Evolutionary conservation across 2,329 filamentous ascomycete species (phyloP).

Genomic region (Aspergillus transmontanensis): DNA sequence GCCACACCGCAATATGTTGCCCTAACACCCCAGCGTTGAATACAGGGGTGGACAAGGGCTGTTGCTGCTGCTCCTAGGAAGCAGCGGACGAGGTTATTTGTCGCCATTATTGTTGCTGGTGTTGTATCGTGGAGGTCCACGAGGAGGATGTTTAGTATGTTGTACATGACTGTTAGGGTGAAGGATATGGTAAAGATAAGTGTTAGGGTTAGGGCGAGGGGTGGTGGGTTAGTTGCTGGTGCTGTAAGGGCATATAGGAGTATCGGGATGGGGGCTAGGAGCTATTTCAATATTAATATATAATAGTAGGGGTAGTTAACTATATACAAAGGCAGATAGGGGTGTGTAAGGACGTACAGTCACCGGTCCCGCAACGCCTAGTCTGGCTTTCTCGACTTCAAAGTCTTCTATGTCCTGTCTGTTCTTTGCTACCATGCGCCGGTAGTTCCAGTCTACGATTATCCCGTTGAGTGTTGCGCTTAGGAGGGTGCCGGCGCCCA

Average conservation of each 20-base stretch:
- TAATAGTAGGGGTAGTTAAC: rapidly evolving
- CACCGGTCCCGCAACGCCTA: neutral
- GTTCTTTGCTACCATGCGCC: neutral
- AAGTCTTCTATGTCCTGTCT: neutral
- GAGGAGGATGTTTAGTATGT: conserved; percentile 49
- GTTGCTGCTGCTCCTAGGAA: conserved; percentile 34
- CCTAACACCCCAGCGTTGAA: neutral
- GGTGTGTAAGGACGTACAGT: neutral
- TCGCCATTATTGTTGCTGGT: conserved; percentile 36
- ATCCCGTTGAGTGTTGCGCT: neutral
- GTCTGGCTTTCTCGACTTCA: neutral
- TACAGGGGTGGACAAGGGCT: conserved; percentile 25
- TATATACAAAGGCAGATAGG: neutral
- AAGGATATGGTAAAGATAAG: conserved; percentile 29
- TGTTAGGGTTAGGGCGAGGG: neutral
- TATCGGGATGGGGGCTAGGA: neutral
- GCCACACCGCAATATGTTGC: neutral
- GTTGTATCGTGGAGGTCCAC: conserved; percentile 43
- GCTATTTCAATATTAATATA: neutral
- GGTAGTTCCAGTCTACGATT: neutral
- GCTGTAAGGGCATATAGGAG: neutral
- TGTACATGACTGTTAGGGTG: conserved; percentile 43
- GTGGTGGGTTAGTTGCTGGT: neutral
- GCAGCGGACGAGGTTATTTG: conserved; percentile 38
- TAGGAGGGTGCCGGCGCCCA: neutral